Percentiles rank a stretch among this genome's conserved stretches.
phyloP scores from a whole-genome alignment of 2,329 filamentous ascomycete genomes.

The Verticillium isaacii region DNA sequence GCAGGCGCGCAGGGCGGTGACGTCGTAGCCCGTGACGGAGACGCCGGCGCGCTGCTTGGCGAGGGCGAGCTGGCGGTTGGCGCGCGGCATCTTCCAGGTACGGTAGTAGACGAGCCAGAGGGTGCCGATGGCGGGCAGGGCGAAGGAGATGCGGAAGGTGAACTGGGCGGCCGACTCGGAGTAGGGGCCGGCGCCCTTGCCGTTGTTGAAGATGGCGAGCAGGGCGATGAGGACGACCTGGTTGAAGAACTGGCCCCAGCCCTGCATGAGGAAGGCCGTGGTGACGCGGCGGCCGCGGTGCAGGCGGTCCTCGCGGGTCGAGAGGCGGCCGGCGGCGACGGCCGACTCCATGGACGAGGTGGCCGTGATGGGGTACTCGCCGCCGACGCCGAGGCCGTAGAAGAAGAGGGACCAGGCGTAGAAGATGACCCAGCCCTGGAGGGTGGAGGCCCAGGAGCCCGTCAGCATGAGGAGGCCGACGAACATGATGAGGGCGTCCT shows the following conservation, averaged over 20 bases:
- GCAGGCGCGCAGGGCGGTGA: slow-evolving; percentile 74
- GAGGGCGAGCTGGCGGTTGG: slow-evolving; percentile 73
- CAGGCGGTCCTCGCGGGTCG: slow-evolving; percentile 86
- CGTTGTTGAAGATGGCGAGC: slow-evolving; percentile 66
- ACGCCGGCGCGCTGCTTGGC: slow-evolving; percentile 70
- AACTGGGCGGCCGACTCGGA: slow-evolving; percentile 73
- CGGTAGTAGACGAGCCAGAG: slow-evolving; percentile 96
- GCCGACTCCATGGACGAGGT: slow-evolving; percentile 93
- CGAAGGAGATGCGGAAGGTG: slow-evolving; percentile 90
- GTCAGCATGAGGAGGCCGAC: slow-evolving; percentile 87
- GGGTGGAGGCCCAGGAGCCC: slow-evolving; percentile 78
- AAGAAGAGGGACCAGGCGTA: slow-evolving; percentile 95
- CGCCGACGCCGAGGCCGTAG: slow-evolving; percentile 61
- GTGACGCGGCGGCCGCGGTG: slow-evolving; percentile 96
- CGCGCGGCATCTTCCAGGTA: slow-evolving; percentile 88
- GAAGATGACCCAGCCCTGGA: slow-evolving; percentile 95
- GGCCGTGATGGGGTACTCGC: slow-evolving; percentile 95
- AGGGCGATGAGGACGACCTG: slow-evolving; percentile 84
- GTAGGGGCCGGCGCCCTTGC: slow-evolving; percentile 55
- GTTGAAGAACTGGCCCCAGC: slow-evolving; percentile 95
- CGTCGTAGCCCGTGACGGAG: slow-evolving; percentile 87
- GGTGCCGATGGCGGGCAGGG: slow-evolving; percentile 83
- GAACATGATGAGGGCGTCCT: slow-evolving; percentile 93
- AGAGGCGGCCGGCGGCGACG: slow-evolving; percentile 78
- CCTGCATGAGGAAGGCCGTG: slow-evolving; percentile 95